Evolutionary conservation across 495 filamentous ascomycete species (phyloP).

Genomic region (Hypoxylon cercidicola): DNA sequence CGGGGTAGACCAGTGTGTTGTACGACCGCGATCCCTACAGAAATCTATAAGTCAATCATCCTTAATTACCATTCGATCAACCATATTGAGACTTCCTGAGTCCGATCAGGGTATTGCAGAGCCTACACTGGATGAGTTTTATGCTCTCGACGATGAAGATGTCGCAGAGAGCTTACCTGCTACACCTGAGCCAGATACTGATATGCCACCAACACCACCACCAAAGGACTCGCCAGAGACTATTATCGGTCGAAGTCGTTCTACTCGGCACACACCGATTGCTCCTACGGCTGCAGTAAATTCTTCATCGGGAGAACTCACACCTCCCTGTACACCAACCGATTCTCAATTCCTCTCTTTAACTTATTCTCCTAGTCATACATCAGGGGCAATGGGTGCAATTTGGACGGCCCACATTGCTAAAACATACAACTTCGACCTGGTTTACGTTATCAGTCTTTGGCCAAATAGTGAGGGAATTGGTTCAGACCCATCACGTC

Average conservation of each 20-base stretch:
- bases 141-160: slow-evolving; percentile 58
- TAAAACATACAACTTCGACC: slow-evolving; percentile 51
- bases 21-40: slow-evolving; percentile 24
- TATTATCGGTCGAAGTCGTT: slow-evolving; percentile 47
- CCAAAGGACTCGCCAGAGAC: slow-evolving; percentile 31
- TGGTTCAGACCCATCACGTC: slow-evolving; percentile 5
- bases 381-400: slow-evolving; percentile 39
- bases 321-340: slow-evolving; percentile 32
- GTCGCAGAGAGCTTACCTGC: slow-evolving; percentile 50
- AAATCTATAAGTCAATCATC: slow-evolving; percentile 39
- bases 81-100: slow-evolving; percentile 8
- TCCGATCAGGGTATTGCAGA: slow-evolving; percentile 45
- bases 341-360: slow-evolving; percentile 35
- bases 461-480: slow-evolving; percentile 46
- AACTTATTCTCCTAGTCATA: slow-evolving; percentile 20
- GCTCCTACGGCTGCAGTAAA: slow-evolving; percentile 44
- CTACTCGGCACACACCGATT: slow-evolving; percentile 32
- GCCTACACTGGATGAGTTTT: slow-evolving; percentile 58
- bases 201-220: slow-evolving; percentile 33
- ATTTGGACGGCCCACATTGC: slow-evolving; percentile 56
- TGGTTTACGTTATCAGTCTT: slow-evolving; percentile 57
- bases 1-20: slow-evolving; percentile 8
- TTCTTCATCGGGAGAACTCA: slow-evolving; percentile 27
- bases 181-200: slow-evolving; percentile 16
- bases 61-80: slow-evolving; percentile 10